A percentile compares a stretch with the other conserved stretches of the same genome.
Conservation (phyloP, 1,284 basidiomycete genomes). For the Rhodotorula sp. region DNA sequence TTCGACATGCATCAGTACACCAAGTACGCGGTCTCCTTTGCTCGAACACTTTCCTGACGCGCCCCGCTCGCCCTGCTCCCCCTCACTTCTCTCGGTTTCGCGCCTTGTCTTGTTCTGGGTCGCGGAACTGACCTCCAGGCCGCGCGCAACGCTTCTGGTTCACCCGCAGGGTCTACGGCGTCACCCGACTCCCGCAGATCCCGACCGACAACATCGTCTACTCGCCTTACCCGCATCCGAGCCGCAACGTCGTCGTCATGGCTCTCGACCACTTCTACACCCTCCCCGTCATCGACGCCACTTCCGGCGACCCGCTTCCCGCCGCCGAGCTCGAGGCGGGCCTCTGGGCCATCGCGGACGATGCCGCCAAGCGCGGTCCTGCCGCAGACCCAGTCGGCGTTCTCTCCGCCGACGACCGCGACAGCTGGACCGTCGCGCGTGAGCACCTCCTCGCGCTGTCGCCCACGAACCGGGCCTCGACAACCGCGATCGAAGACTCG, state of each 20-base stretch:
- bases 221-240: slow-evolving; percentile 56
- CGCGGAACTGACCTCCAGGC: slow-evolving; percentile 47
- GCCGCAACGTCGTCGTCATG: slow-evolving; percentile 67
- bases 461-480: slow-evolving; percentile 62
- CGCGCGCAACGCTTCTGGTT: slow-evolving; percentile 39
- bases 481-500: slow-evolving; percentile 69
- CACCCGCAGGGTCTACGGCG: slow-evolving; percentile 66
- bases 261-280: slow-evolving; percentile 80
- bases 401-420: slow-evolving; percentile 76
- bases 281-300: slow-evolving; percentile 65
- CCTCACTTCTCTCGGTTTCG: slow-evolving; percentile 63
- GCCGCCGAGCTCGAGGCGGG: slow-evolving; percentile 66
- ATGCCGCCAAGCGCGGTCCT: slow-evolving; percentile 61
- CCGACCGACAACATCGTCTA: slow-evolving; percentile 41
- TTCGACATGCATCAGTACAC: slow-evolving; percentile 62
- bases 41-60: slow-evolving; percentile 9
- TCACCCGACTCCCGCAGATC: slow-evolving; percentile 67
- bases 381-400: slow-evolving; percentile 61
- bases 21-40: slow-evolving; percentile 47
- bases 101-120: slow-evolving; percentile 39
- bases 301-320: slow-evolving; percentile 48
- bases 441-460: slow-evolving; percentile 69
- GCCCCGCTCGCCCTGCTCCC: neutral
- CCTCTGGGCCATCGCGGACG: slow-evolving; percentile 67
- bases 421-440: slow-evolving; percentile 82